Conservation (phyloP, 192 early-diverging fungal species). For the Coemansia sp. region DNA sequence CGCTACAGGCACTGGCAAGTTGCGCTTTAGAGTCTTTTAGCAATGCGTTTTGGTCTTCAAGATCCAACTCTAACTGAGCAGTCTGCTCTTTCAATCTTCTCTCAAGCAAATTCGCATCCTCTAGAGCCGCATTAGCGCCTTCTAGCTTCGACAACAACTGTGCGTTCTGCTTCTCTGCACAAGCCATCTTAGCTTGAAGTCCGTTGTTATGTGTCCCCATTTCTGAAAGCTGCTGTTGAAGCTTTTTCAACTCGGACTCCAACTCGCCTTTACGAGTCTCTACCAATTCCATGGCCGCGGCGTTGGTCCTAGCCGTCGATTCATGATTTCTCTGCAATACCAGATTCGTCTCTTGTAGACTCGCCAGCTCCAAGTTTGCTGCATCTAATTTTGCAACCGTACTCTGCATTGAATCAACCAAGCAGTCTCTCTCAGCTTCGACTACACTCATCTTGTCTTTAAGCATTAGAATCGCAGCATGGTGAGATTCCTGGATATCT, state of each 20-base stretch:
- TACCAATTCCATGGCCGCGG: background rate
- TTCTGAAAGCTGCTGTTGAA: constrained; percentile 6
- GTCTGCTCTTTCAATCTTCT: background rate
- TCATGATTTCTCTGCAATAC: background rate
- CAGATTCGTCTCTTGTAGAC: background rate
- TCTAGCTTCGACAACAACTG: background rate
- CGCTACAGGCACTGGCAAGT: background rate
- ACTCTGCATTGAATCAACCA: background rate
- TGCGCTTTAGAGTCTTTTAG: background rate
- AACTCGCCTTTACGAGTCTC: background rate
- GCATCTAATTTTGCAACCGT: background rate
- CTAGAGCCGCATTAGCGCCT: background rate
- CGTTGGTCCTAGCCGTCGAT: background rate
- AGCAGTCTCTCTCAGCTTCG: constrained; percentile 6
- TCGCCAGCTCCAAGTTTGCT: background rate
- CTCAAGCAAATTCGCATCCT: background rate
- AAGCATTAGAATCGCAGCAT: background rate
- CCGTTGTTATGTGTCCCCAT: background rate
- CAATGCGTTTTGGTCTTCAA: background rate
- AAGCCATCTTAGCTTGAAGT: constrained; percentile 1
- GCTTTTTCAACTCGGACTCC: background rate
- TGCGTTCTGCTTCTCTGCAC: background rate
- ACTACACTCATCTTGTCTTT: background rate
- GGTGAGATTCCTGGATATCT: constrained; percentile 5
- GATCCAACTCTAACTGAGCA: background rate